A percentile compares a stretch with the other conserved stretches of the same genome.
phyloP scores from a whole-genome alignment of 1,284 basidiomycete species.

The Tremellales sp. region DNA sequence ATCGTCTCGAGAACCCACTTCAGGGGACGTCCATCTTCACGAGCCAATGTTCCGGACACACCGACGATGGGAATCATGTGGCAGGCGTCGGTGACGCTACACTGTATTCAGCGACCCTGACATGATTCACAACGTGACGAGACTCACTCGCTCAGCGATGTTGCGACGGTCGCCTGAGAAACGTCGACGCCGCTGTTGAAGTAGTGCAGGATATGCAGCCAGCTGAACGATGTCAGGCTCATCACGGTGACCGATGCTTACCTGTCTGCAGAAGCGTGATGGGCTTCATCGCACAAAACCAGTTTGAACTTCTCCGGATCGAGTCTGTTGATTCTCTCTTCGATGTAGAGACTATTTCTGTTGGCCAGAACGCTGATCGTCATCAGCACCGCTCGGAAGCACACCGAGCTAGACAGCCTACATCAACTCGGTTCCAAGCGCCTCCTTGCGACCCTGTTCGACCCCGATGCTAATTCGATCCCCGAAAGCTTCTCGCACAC shows the following conservation, averaged over 20 bases:
- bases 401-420: neutral
- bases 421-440: neutral
- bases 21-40: slow-evolving; percentile 85
- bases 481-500: neutral
- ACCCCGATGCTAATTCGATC: neutral
- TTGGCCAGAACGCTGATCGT: slow-evolving; percentile 71
- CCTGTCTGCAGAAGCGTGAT: slow-evolving; percentile 89
- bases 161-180: slow-evolving; percentile 18
- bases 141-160: slow-evolving; percentile 5
- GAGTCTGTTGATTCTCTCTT: slow-evolving; percentile 72
- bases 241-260: slow-evolving; percentile 47
- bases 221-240: slow-evolving; percentile 11
- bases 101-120: too few species aligned
- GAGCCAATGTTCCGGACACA: slow-evolving; percentile 90
- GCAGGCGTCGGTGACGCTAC: too few species aligned
- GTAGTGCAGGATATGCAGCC: slow-evolving; percentile 39
- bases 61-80: slow-evolving; percentile 74
- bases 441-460: neutral
- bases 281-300: slow-evolving; percentile 88
- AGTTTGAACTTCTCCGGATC: slow-evolving; percentile 68
- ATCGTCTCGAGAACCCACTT: slow-evolving; percentile 84
- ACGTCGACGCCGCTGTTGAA: slow-evolving; percentile 38
- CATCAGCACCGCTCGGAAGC: neutral
- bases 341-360: slow-evolving; percentile 75
- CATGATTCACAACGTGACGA: slow-evolving; percentile 1